A percentile compares a stretch with the other conserved stretches of the same genome.
phyloP scores from a whole-genome alignment of 202 grass and related monocot species.

The Panicum hallii region DNA sequence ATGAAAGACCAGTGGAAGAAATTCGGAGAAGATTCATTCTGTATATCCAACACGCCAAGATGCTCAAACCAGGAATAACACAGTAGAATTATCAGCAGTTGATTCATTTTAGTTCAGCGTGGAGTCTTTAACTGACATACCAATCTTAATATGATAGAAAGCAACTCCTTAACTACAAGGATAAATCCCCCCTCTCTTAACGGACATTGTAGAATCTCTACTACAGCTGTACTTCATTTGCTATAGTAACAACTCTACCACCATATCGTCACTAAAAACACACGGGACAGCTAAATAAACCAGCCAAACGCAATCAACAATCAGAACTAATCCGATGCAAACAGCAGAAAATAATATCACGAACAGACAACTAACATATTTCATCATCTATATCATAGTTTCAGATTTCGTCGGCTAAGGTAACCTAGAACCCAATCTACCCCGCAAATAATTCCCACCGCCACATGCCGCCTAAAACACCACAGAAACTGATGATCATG shows the following conservation, averaged over 20 bases:
- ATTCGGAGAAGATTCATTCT: not conserved
- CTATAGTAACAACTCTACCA: not conserved
- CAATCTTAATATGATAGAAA: not conserved
- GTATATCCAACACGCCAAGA: not conserved
- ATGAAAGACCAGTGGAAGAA: not conserved
- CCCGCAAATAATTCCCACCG: not conserved
- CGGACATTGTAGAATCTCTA: not conserved
- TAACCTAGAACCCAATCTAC: constrained; percentile 16
- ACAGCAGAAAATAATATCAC: not conserved
- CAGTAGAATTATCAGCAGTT: not conserved
- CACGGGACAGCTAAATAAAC: not conserved
- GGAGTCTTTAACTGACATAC: not conserved
- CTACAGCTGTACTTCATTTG: not conserved
- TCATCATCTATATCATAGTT: not conserved
- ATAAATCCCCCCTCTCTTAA: not conserved
- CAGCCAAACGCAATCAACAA: not conserved
- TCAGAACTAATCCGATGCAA: not conserved
- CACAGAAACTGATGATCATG: not conserved
- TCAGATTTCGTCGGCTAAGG: not conserved
- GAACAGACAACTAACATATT: not conserved
- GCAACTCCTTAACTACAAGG: not conserved
- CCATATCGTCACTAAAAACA: not conserved
- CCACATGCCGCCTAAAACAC: not conserved
- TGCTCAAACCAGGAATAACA: constrained; percentile 12
- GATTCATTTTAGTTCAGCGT: not conserved